phyloP scores from a whole-genome alignment of 495 filamentous ascomycete species.

The Neurospora sublineolata region DNA sequence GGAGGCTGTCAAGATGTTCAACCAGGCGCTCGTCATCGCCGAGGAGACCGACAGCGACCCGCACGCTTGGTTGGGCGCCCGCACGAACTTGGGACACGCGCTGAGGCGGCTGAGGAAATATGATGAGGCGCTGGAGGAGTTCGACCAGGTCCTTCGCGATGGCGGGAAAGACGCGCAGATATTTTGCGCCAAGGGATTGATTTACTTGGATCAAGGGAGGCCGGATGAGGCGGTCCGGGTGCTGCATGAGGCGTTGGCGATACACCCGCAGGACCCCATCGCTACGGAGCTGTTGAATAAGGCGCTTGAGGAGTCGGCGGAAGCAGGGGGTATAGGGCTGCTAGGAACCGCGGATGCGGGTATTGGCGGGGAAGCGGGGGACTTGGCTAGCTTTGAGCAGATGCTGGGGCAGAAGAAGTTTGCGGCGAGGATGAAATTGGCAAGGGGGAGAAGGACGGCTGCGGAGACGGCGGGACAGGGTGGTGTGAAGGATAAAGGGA shows the following conservation, averaged over 20 bases:
- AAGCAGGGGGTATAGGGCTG: constrained; percentile 15
- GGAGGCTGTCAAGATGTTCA: constrained; percentile 62
- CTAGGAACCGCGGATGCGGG: constrained; percentile 1
- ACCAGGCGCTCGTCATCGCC: constrained; percentile 61
- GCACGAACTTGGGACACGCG: constrained; percentile 82
- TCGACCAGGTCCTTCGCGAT: constrained; percentile 68
- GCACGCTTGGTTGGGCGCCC: constrained; percentile 74
- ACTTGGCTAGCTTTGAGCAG: constrained; percentile 24
- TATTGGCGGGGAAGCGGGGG: constrained; percentile 1
- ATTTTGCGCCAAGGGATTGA: constrained; percentile 63
- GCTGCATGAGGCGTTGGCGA: constrained; percentile 63
- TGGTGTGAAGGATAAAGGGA: constrained; percentile 11
- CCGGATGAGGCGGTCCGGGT: constrained; percentile 56
- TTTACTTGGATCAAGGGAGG: constrained; percentile 55
- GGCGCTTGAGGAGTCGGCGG: constrained; percentile 56
- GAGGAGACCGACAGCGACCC: constrained; percentile 70
- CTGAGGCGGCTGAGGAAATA: constrained; percentile 60
- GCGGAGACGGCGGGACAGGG: constrained; percentile 5
- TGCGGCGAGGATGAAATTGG: constrained; percentile 13
- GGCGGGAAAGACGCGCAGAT: constrained; percentile 61
- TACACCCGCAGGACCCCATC: constrained; percentile 56
- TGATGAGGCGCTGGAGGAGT: constrained; percentile 62
- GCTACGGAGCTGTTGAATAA: constrained; percentile 65
- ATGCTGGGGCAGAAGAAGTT: constrained; percentile 18
- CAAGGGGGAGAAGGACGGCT: constrained; percentile 5